Evolutionary conservation across 106 monocot species (phyloP).

Genomic region (Dendrobium nobile): DNA sequence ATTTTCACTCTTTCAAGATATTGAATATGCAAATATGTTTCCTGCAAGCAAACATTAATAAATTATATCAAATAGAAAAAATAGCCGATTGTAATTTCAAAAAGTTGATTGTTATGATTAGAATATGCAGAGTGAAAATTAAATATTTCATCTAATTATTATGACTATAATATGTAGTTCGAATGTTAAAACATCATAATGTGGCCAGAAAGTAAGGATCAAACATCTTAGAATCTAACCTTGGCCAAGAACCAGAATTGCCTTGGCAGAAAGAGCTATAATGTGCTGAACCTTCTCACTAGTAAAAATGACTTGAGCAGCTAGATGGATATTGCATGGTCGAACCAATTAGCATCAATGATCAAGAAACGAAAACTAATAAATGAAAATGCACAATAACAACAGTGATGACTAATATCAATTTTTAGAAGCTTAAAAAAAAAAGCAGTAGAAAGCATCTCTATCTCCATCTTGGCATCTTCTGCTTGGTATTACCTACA

Average conservation of each 20-base stretch:
- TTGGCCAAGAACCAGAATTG: constrained; percentile 63
- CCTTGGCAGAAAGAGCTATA: constrained; percentile 44
- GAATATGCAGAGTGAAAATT: not conserved
- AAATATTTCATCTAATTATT: not conserved
- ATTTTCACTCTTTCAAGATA: constrained; percentile 25
- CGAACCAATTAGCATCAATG: constrained; percentile 7
- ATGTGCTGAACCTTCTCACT: constrained; percentile 71
- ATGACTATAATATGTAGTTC: not conserved
- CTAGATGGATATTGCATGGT: constrained; percentile 25
- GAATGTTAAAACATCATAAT: not conserved
- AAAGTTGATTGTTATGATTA: not conserved
- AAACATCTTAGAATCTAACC: constrained; percentile 29
- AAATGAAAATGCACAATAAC: not conserved
- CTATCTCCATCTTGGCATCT: not conserved
- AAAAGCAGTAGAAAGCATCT: not conserved
- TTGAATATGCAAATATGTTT: constrained; percentile 57
- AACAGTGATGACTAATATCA: not conserved
- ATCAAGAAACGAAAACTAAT: not conserved
- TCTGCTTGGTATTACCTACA: not conserved
- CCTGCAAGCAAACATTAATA: constrained; percentile 24
- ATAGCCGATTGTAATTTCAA: not conserved
- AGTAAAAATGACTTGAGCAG: constrained; percentile 55
- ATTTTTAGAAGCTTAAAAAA: not conserved
- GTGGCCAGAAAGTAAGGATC: not conserved
- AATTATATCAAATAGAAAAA: not conserved